Evolutionary conservation across 345 rosid species (phyloP), one percentile per base, ranked within the genome.

Genomic region (Pistacia atlantica): DNA sequence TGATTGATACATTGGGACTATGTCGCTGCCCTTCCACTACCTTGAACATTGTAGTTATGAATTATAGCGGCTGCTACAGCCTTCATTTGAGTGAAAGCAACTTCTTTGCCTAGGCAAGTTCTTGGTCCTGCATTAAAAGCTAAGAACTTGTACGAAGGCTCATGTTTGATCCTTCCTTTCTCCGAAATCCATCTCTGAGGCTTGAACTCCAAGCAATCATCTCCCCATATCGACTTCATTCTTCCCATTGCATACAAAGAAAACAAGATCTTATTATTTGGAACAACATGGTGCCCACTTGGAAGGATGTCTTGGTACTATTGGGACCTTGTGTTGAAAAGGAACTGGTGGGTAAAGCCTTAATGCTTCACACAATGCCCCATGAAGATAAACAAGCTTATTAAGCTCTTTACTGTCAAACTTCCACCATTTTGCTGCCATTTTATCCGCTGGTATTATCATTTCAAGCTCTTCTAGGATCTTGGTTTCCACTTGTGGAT

Each of bases 91-190:
- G 67, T 72, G 76, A 90, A 79, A 37, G 91, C 91, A 42, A 90
- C 72, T 77, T 87, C 89, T 75, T 87, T 90, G 22, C 97, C 94
- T 0, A 89, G 10, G 66, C 96, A 89, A 71, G 88, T 88, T 75
- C 96, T 89, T 8, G 96, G 96, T 58, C 93, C 93, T 0, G 90
- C 93, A 76, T 85, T 87, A 72, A 91, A 91, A 1, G 92, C 80
- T 3, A 84, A 58, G 75, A 91, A 91, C 84, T 89, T 88, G 77
- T 84, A 84, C 0, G 93, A 87, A 6, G 84, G 81, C 48, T 77
- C 78, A 49, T 78, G 76, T 45, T 51, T 73, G 8, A 78, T 65
- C 64, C 58, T 48, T 37, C 84, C 84, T 57, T 22, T 54, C 22
- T 57, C 73, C 10, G 74, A 54, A 13, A 82, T 82, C 84, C 81